Base-by-base conservation (phyloP, 371 early-diverging fungal species). In the Apophysomyces ossiformis region DNA sequence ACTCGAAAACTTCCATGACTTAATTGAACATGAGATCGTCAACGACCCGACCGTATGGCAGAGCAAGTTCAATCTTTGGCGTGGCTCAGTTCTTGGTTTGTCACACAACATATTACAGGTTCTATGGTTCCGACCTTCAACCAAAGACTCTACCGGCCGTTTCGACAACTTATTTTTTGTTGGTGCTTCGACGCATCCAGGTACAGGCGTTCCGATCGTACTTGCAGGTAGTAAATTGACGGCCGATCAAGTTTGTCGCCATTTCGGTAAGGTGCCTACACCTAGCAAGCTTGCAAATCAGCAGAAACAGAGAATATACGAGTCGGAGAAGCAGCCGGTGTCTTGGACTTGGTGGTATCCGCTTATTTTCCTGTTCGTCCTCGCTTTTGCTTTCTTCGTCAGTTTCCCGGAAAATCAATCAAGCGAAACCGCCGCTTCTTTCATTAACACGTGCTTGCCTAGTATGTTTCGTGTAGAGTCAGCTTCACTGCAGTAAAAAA, bases 191-290 rank as follows among this genome's bases (percentile, higher is more conserved):
- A 85, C 90, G 1, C 88, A 89, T 69, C 90, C 90, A 5, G 89
- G 89, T 26, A 88, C 88, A 15, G 90, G 90, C 64, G 90, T 89
- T 7, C 90, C 90, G 8, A 85, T 89, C 56, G 87, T 89, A 0
- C 67, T 88, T 44, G 85, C 83, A 36, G 85, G 86, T 16, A 86
- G 88, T 60, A 81, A 82, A 58, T 57, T 87, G 15, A 84, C 86
- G 0, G 74, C 86, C 2, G 70, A 80, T 32, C 85, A 86, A 67
- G 76, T 83, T 38, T 71, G 74, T 60, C 50, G 71, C 32, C 69
- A 76, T 37, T 79, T 83, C 44, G 72, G 72, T 13, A 57, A 72
- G 44, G 50, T 11, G 5, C 72, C 76, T 15, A 58, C 60, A n/a
- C 66, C 72, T 36, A 64, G 72, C 65, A 65, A 58, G 50, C 37